Percentiles rank a stretch among this genome's conserved stretches.
These are phyloP conservation scores for Parsonsia alboflavescens DNA, from an alignment of 257 asterid species.

Conservation along the genomic window DNA sequence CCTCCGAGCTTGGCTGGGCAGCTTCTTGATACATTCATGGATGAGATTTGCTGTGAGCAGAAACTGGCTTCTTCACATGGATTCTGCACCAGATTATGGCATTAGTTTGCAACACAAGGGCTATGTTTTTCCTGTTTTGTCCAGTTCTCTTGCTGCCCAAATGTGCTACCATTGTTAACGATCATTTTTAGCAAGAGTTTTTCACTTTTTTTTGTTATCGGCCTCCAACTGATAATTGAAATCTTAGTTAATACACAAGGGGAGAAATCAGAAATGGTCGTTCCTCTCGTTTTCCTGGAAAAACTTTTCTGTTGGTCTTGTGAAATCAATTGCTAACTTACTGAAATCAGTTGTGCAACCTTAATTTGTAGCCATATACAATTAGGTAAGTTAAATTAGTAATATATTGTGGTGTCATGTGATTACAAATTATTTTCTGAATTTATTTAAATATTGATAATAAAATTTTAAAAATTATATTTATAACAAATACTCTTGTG, in stretches of 20 bases:
- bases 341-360: too few species aligned
- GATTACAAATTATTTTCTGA: too few species aligned
- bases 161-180: neutral
- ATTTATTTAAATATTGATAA: too few species aligned
- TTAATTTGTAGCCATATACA: too few species aligned
- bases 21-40: conserved; percentile 57
- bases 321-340: neutral
- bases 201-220: neutral
- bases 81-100: conserved; percentile 81
- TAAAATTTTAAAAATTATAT: too few species aligned
- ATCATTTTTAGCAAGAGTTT: neutral
- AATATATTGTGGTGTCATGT: too few species aligned
- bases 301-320: too few species aligned
- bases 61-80: conserved; percentile 41
- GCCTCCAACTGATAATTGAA: neutral
- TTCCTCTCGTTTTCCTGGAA: neutral
- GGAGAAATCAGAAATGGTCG: neutral
- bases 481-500: too few species aligned
- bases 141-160: neutral
- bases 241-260: neutral
- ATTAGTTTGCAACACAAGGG: conserved; percentile 20
- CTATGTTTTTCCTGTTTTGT: neutral
- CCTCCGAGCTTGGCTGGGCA: conserved; percentile 68
- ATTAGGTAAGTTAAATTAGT: too few species aligned
- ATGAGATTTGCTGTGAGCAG: conserved; percentile 43